Conservation (phyloP, 768 basidiomycete genomes). For the Hebeloma cylindrosporum region DNA sequence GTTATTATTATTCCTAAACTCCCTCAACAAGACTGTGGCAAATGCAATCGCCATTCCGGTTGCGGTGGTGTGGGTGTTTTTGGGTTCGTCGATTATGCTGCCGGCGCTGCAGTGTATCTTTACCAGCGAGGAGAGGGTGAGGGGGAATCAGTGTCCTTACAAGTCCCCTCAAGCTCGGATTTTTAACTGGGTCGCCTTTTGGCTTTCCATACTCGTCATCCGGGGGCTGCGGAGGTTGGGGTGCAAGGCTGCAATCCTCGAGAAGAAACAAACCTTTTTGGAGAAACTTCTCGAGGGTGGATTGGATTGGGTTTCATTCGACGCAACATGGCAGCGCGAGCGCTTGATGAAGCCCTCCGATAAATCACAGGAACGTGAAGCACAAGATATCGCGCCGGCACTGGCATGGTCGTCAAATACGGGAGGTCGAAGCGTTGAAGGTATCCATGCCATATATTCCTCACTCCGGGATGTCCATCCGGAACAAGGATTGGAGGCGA, state of each 20-base stretch:
- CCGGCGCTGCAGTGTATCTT: conserved; percentile 9
- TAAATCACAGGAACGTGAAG: neutral
- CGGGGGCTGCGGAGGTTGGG: neutral
- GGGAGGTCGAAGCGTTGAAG: too few species aligned
- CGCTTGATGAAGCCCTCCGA: neutral
- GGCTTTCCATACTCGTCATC: conserved; percentile 1
- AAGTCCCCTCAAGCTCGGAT: conserved; percentile 8
- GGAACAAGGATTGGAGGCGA: neutral
- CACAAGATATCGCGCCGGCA: conserved; percentile 3
- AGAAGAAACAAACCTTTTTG: conserved; percentile 2
- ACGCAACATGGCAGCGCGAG: conserved; percentile 8
- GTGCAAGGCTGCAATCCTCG: neutral
- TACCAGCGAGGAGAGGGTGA: neutral
- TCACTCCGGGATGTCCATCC: too few species aligned
- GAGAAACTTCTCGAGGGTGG: conserved; percentile 1
- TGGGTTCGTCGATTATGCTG: neutral
- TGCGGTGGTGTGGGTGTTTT: too few species aligned
- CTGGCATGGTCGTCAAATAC: conserved; percentile 5
- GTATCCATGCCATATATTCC: too few species aligned
- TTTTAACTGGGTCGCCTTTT: conserved; percentile 1
- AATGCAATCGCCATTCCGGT: too few species aligned
- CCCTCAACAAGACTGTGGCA: too few species aligned
- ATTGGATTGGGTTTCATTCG: conserved; percentile 8
- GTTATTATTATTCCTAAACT: too few species aligned
- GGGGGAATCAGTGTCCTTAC: conserved; percentile 8